Percentiles rank a stretch among this genome's conserved stretches.
phyloP scores from a whole-genome alignment of 2,329 filamentous ascomycete species.

The Myriosclerotinia duriaeana region DNA sequence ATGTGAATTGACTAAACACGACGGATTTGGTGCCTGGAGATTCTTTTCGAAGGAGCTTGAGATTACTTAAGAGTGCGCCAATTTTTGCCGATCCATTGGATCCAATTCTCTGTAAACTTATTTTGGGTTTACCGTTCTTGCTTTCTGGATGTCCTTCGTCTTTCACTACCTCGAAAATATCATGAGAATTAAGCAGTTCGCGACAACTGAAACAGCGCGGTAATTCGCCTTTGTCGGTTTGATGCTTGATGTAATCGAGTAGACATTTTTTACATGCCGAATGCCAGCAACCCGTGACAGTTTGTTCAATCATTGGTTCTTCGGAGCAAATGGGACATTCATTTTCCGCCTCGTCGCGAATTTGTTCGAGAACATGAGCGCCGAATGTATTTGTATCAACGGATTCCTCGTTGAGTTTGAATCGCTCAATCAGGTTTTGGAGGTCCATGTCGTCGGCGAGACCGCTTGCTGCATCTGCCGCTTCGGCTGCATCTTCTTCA shows the following conservation, averaged over 20 bases:
- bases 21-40: slow-evolving; percentile 79
- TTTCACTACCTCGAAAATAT: slow-evolving; percentile 89
- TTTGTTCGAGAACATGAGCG: slow-evolving; percentile 83
- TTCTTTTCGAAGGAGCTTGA: slow-evolving; percentile 66
- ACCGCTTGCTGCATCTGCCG: slow-evolving; percentile 75
- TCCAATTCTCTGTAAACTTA: slow-evolving; percentile 60
- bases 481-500: slow-evolving; percentile 77
- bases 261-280: slow-evolving; percentile 93
- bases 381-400: slow-evolving; percentile 72
- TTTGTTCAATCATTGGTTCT: slow-evolving; percentile 92
- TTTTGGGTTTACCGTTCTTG: slow-evolving; percentile 50
- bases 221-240: slow-evolving; percentile 70
- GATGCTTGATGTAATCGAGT: slow-evolving; percentile 85
- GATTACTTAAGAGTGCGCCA: slow-evolving; percentile 70
- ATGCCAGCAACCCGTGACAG: slow-evolving; percentile 96
- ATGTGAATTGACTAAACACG: slow-evolving; percentile 96
- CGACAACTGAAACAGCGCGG: slow-evolving; percentile 91
- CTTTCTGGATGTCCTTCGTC: slow-evolving; percentile 62
- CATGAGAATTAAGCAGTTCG: slow-evolving; percentile 73
- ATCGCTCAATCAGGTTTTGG: slow-evolving; percentile 77
- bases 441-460: slow-evolving; percentile 96
- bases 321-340: slow-evolving; percentile 96
- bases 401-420: slow-evolving; percentile 66
- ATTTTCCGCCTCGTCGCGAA: slow-evolving; percentile 80
- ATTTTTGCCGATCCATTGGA: slow-evolving; percentile 84